Conservation (phyloP, 495 filamentous ascomycete species). For the Parmelia sp. region DNA sequence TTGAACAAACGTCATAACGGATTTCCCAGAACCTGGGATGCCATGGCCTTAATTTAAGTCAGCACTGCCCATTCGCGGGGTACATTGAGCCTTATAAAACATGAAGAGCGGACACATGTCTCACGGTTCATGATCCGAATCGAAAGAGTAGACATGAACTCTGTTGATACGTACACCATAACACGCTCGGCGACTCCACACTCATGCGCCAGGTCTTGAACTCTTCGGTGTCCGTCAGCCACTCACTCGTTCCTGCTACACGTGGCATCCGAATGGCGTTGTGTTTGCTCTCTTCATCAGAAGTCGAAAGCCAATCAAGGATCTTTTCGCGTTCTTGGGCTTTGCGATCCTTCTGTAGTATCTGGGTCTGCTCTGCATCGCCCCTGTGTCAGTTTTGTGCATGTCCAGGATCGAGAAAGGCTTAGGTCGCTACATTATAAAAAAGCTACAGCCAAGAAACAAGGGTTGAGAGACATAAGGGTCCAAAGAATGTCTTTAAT, state of each 20-base stretch:
- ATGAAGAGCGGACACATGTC: not conserved
- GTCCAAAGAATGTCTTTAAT: not conserved
- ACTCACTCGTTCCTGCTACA: constrained; percentile 13
- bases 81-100: not conserved
- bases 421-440: not conserved
- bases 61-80: not conserved
- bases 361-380: not conserved
- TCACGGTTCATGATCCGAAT: not conserved
- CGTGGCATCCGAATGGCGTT: constrained; percentile 9
- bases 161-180: constrained; percentile 8
- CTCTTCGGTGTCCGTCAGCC: constrained; percentile 5
- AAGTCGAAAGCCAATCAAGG: constrained; percentile 17
- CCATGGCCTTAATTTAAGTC: constrained; percentile 2
- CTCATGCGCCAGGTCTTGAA: constrained; percentile 14
- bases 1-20: constrained; percentile 13
- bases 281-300: constrained; percentile 13
- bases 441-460: not conserved
- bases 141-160: not conserved
- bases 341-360: not conserved
- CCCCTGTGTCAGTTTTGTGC: not conserved
- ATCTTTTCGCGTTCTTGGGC: constrained; percentile 6
- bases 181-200: not conserved
- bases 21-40: constrained; percentile 20
- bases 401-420: not conserved
- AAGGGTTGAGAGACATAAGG: not conserved